Conservation (phyloP, 306 rosid genomes). For the Cyamopsis tetragonoloba region DNA sequence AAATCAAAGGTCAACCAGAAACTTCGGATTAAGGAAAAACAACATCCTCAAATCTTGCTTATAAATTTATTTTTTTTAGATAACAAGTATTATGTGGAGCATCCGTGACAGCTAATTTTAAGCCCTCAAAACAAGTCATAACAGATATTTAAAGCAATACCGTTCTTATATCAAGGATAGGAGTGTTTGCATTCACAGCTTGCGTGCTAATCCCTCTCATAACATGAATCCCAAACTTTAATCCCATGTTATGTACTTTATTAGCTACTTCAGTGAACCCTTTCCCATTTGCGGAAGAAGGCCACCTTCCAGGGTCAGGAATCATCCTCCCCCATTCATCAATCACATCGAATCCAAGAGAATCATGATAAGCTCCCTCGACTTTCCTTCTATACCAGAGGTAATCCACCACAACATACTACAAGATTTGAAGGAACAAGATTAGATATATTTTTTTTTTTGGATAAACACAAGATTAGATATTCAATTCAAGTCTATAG, state of each 20-base stretch:
- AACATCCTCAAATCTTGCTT: background rate
- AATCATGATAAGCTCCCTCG: conserved; percentile 64
- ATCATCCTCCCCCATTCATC: conserved; percentile 93
- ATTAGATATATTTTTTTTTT: too few species aligned
- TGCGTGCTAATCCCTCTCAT: conserved; percentile 98
- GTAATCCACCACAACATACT: conserved; percentile 95
- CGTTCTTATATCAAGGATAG: conserved; percentile 66
- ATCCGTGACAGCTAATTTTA: background rate
- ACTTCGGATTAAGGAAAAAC: conserved; percentile 26
- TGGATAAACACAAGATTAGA: too few species aligned
- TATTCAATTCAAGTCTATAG: conserved; percentile 16
- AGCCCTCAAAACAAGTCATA: background rate
- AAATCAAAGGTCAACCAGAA: conserved; percentile 12
- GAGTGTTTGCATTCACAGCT: conserved; percentile 79
- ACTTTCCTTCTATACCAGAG: conserved; percentile 88
- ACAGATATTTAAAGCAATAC: conserved; percentile 38
- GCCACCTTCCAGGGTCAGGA: conserved; percentile 91
- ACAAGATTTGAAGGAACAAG: conserved; percentile 32
- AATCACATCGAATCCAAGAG: conserved; percentile 84
- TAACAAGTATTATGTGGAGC: background rate
- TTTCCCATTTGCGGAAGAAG: conserved; percentile 68
- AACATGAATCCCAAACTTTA: conserved; percentile 92
- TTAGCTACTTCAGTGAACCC: conserved; percentile 70
- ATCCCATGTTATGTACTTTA: conserved; percentile 74
- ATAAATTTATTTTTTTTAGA: background rate